A percentile compares a stretch with the other conserved stretches of the same genome.
Conservation (phyloP, 2,329 filamentous ascomycete genomes). For the Diplocarpon mali region DNA sequence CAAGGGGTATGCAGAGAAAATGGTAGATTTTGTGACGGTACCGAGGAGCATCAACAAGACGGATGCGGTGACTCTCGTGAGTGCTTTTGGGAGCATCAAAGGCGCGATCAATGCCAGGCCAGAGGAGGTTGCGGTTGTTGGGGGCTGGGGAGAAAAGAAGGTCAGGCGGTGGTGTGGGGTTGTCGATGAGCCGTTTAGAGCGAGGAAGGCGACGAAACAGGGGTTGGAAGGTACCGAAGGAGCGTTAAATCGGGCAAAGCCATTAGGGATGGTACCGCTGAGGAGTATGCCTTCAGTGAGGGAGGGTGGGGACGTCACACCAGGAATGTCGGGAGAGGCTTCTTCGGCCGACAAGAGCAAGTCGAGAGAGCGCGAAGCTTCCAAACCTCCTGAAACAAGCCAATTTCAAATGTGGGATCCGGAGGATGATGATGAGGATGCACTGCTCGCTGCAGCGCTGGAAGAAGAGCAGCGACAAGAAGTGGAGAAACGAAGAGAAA, state of each 20-base stretch:
- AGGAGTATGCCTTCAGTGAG: constrained; percentile 17
- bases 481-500: constrained; percentile 19
- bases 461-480: constrained; percentile 31
- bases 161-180: constrained; percentile 75
- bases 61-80: constrained; percentile 81
- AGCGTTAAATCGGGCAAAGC: constrained; percentile 28
- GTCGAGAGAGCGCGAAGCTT: background rate
- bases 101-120: constrained; percentile 79
- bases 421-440: constrained; percentile 32
- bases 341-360: background rate
- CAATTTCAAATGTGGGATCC: constrained; percentile 32
- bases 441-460: constrained; percentile 37
- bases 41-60: constrained; percentile 89
- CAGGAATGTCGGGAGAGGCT: background rate
- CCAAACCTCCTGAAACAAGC: constrained; percentile 7
- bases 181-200: constrained; percentile 75
- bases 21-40: constrained; percentile 87
- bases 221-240: constrained; percentile 26
- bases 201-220: constrained; percentile 55
- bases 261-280: constrained; percentile 23
- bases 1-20: constrained; percentile 70
- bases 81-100: constrained; percentile 80
- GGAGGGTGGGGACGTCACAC: background rate
- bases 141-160: constrained; percentile 93
- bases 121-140: constrained; percentile 75